Percentiles rank a stretch among this genome's conserved stretches.
Evolutionary conservation across 805 yeast species (phyloP).

Genomic region (Kazachstania taianensis): DNA sequence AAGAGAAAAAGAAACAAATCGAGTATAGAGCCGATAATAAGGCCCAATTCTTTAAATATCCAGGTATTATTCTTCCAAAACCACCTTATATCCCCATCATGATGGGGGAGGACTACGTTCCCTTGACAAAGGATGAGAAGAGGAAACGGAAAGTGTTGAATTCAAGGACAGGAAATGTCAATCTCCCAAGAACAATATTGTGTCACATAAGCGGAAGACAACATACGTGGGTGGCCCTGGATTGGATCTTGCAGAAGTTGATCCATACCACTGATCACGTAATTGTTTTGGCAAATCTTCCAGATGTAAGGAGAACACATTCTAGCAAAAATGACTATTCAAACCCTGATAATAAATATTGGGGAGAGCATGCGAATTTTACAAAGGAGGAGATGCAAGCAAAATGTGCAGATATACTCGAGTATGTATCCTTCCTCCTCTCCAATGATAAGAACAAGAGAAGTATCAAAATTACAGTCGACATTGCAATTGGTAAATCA

Average conservation of each 20-base stretch:
- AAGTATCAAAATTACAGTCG: conserved; percentile 19
- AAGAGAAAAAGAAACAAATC: conserved; percentile 7
- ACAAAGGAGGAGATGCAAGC: conserved; percentile 11
- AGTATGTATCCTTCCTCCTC: conserved; percentile 16
- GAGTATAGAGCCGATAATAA: conserved; percentile 10
- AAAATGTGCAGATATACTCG: conserved; percentile 15
- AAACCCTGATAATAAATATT: neutral
- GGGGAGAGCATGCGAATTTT: conserved; percentile 21
- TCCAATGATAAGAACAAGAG: conserved; percentile 17
- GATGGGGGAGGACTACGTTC: conserved; percentile 6
- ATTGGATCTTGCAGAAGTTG: conserved; percentile 47
- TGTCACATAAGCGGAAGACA: conserved; percentile 59
- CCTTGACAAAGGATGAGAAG: conserved; percentile 13
- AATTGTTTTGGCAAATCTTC: conserved; percentile 41
- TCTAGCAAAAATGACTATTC: neutral
- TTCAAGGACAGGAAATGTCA: conserved; percentile 13
- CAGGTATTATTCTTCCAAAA: conserved; percentile 12
- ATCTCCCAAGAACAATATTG: conserved; percentile 39
- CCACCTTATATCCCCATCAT: neutral
- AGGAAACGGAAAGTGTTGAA: conserved; percentile 11
- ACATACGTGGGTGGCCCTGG: conserved; percentile 77
- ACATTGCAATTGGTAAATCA: conserved; percentile 21
- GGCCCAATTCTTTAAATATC: conserved; percentile 12
- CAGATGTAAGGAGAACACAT: conserved; percentile 8
- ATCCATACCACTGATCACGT: conserved; percentile 56